Evolutionary conservation across 352 stramenopile genomes (phyloP).

Genomic region (Elongisporangium prolatum): DNA sequence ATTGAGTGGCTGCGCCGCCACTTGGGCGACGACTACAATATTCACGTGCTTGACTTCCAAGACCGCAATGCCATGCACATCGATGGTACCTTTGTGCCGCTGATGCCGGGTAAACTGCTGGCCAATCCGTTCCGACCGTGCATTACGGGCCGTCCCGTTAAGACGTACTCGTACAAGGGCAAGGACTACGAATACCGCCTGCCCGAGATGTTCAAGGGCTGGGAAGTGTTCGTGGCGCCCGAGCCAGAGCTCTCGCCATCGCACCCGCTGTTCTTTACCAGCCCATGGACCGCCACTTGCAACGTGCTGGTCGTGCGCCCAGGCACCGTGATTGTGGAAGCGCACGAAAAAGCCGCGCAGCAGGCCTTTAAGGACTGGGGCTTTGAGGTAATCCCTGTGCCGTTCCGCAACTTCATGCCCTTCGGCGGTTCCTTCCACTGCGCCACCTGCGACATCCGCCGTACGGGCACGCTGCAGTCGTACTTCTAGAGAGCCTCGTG

Average conservation of each 20-base stretch:
- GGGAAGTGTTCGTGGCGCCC: slow-evolving; percentile 86
- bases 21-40: slow-evolving; percentile 79
- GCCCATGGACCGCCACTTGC: slow-evolving; percentile 87
- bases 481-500: slow-evolving; percentile 61
- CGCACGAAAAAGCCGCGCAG: slow-evolving; percentile 76
- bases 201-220: slow-evolving; percentile 90
- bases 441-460: slow-evolving; percentile 81
- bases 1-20: slow-evolving; percentile 89
- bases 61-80: slow-evolving; percentile 92
- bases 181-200: slow-evolving; percentile 85
- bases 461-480: slow-evolving; percentile 77
- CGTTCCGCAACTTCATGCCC: slow-evolving; percentile 89
- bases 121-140: slow-evolving; percentile 85
- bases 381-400: slow-evolving; percentile 85
- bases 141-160: slow-evolving; percentile 80
- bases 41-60: slow-evolving; percentile 88
- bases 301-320: slow-evolving; percentile 86
- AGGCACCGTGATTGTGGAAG: slow-evolving; percentile 79
- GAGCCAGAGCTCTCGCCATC: slow-evolving; percentile 71
- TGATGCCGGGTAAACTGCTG: slow-evolving; percentile 83
- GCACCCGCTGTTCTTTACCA: slow-evolving; percentile 89
- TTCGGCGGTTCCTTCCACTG: slow-evolving; percentile 90
- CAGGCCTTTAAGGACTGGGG: slow-evolving; percentile 86
- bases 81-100: slow-evolving; percentile 84
- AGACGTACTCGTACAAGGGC: slow-evolving; percentile 88